phyloP scores from a whole-genome alignment of 257 asterid genomes.

The Nicotiana tomentosiformis region DNA sequence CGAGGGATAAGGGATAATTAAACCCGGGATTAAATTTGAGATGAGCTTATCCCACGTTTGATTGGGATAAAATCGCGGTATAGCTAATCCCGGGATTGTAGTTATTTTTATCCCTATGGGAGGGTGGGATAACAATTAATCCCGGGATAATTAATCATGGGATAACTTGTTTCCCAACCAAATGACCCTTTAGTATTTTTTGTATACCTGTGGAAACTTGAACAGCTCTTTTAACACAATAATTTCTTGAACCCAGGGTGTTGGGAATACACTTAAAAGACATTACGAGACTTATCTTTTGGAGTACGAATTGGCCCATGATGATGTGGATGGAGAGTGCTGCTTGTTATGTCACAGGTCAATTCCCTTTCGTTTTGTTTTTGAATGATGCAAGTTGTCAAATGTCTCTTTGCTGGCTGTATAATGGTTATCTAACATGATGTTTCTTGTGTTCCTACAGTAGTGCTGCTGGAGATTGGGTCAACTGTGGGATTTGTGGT shows the following conservation, averaged over 20 bases:
- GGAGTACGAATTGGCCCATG: conserved; percentile 98
- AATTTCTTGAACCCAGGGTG: conserved; percentile 58
- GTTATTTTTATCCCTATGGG: too few relatives aligned
- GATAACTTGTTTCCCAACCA: too few relatives aligned
- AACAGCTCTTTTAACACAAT: neutral
- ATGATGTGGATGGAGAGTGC: conserved; percentile 98
- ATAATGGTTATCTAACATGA: conserved; percentile 25
- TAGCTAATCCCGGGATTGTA: too few relatives aligned
- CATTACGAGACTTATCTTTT: conserved; percentile 95
- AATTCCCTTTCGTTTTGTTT: neutral
- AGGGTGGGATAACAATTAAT: too few relatives aligned
- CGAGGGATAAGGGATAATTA: too few relatives aligned
- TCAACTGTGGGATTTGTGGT: conserved; percentile 93
- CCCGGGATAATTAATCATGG: too few relatives aligned
- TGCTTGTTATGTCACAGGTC: conserved; percentile 97
- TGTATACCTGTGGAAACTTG: neutral
- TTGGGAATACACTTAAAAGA: conserved; percentile 93
- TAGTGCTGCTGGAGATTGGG: conserved; percentile 99
- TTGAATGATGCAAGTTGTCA: neutral
- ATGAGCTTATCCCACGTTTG: too few relatives aligned
- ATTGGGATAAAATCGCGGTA: too few relatives aligned
- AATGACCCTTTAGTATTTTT: neutral
- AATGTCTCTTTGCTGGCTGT: neutral
- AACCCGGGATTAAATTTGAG: too few relatives aligned
- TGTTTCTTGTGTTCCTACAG: conserved; percentile 36